These are phyloP conservation scores for Mucor mucedo DNA, from an alignment of 371 early-diverging fungal species.

Conservation along the genomic window DNA sequence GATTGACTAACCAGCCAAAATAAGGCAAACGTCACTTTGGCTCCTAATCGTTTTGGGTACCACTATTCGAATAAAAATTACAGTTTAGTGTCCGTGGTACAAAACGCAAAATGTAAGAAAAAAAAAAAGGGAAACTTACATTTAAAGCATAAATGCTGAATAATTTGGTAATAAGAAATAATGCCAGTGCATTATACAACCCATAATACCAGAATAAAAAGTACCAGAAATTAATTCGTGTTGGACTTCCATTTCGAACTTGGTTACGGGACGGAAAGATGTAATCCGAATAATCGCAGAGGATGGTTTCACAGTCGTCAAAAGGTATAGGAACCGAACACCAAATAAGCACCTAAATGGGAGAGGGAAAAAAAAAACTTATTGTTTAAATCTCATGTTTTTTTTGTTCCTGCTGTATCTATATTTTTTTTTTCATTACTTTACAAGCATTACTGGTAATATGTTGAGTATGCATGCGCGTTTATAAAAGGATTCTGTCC, in stretches of 20 bases:
- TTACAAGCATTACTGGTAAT: slow-evolving; percentile 51
- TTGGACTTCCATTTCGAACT: slow-evolving; percentile 26
- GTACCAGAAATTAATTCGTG: slow-evolving; percentile 73
- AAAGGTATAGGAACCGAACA: slow-evolving; percentile 44
- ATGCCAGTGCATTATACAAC: slow-evolving; percentile 71
- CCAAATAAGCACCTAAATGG: slow-evolving; percentile 37
- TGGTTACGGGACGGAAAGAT: slow-evolving; percentile 9
- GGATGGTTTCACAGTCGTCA: slow-evolving; percentile 29
- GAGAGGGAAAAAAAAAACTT: not conserved
- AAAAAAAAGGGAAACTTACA: slow-evolving; percentile 15
- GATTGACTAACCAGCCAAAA: slow-evolving; percentile 70
- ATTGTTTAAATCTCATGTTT: not conserved
- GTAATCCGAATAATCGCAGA: slow-evolving; percentile 28
- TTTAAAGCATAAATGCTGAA: slow-evolving; percentile 79
- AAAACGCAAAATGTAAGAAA: too few relatives aligned
- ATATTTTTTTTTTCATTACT: slow-evolving; percentile 2
- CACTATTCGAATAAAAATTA: slow-evolving; percentile 40
- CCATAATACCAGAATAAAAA: slow-evolving; percentile 81
- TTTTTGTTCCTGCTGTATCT: slow-evolving; percentile 7
- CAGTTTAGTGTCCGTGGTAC: not conserved
- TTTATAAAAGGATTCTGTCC: slow-evolving; percentile 56
- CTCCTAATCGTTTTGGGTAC: slow-evolving; percentile 74
- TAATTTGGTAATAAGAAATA: slow-evolving; percentile 72
- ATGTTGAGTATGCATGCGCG: slow-evolving; percentile 43
- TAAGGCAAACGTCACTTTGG: slow-evolving; percentile 59